A percentile compares a stretch with the other conserved stretches of the same genome.
Conservation (phyloP, 306 rosid species). For the Aeschynomene evenia region DNA sequence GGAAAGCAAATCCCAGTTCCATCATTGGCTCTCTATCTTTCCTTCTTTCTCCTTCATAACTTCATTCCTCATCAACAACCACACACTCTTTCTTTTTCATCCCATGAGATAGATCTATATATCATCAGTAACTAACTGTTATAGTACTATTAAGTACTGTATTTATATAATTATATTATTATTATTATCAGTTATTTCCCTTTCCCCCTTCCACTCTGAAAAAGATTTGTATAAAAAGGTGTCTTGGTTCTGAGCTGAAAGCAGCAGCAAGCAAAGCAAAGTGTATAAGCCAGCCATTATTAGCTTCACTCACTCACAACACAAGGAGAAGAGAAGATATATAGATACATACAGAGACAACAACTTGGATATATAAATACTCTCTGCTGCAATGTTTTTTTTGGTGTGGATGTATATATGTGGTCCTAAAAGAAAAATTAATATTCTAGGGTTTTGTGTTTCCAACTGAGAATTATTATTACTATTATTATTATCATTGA, state of each 20-base stretch:
- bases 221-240: conserved; percentile 2
- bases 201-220: neutral
- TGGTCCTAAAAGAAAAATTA: conserved; percentile 5
- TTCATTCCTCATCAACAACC: neutral
- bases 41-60: neutral
- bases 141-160: neutral
- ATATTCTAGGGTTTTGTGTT: conserved; percentile 28
- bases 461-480: neutral
- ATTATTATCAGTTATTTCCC: too few species aligned
- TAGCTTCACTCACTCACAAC: neutral
- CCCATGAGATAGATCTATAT: neutral
- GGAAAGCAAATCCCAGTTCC: conserved; percentile 9
- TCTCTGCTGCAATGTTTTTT: neutral
- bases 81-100: neutral
- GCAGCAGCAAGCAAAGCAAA: too few species aligned
- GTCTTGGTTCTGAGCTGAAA: neutral
- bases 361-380: too few species aligned
- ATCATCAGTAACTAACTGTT: too few species aligned
- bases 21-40: neutral
- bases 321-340: too few species aligned
- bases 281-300: neutral
- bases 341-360: conserved; percentile 25
- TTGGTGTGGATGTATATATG: too few species aligned
- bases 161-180: neutral
- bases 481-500: too few species aligned